Percentiles rank a stretch among this genome's conserved stretches.
phyloP scores from a whole-genome alignment of 805 yeast genomes.

The Kregervanrija fluxuum region DNA sequence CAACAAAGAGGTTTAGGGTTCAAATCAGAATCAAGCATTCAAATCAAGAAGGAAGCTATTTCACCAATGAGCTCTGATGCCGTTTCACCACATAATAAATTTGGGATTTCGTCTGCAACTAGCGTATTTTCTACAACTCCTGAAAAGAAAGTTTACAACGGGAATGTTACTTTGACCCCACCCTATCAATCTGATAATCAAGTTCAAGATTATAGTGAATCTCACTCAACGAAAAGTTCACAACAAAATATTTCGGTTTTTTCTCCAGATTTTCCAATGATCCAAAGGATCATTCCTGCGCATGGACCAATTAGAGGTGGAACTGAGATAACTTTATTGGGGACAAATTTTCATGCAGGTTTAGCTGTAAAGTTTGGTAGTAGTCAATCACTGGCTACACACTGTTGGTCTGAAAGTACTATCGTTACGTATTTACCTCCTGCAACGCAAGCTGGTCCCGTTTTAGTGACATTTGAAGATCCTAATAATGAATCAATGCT shows the following conservation, averaged over 20 bases:
- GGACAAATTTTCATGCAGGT: conserved; percentile 80
- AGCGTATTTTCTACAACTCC: conserved; percentile 27
- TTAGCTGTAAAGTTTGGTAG: conserved; percentile 82
- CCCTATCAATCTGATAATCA: not conserved
- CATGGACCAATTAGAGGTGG: conserved; percentile 97
- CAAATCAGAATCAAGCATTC: not conserved
- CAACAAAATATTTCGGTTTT: too few species aligned
- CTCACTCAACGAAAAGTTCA: not conserved
- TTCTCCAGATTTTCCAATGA: conserved; percentile 36
- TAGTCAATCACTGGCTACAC: conserved; percentile 72
- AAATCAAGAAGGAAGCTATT: conserved; percentile 20
- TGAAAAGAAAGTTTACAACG: conserved; percentile 15
- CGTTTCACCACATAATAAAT: conserved; percentile 25
- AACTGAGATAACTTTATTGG: conserved; percentile 85
- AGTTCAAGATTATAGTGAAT: not conserved
- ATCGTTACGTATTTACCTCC: conserved; percentile 94
- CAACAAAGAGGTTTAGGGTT: conserved; percentile 15
- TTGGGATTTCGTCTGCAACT: conserved; percentile 24
- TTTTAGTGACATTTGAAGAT: conserved; percentile 68
- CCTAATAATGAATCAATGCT: conserved; percentile 9
- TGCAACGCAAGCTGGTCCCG: conserved; percentile 83
- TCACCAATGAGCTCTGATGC: conserved; percentile 28
- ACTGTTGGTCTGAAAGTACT: conserved; percentile 94
- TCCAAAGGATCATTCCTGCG: conserved; percentile 87
- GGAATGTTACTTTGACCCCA: not conserved